These are phyloP conservation scores for Salix udensis DNA, from an alignment of 345 rosid species.

Conservation along the genomic window DNA sequence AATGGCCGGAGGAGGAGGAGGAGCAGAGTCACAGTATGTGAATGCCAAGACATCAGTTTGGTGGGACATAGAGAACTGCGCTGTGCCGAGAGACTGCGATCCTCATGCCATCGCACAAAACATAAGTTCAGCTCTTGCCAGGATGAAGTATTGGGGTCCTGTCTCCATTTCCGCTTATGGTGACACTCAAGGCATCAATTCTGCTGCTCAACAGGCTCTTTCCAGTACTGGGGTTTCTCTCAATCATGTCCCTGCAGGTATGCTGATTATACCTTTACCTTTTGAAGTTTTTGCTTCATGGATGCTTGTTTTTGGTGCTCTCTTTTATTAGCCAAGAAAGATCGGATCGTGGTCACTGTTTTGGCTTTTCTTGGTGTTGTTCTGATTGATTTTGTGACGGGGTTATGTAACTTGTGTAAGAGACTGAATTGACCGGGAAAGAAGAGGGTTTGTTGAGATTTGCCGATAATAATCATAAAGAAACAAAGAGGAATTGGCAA, in stretches of 20 bases:
- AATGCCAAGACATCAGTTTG: constrained; percentile 76
- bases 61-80: constrained; percentile 97
- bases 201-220: constrained; percentile 66
- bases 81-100: constrained; percentile 62
- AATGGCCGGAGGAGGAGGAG: not conserved
- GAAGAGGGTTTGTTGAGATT: not conserved
- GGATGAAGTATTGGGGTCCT: constrained; percentile 68
- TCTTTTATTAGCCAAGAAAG: not conserved
- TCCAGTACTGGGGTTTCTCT: constrained; percentile 86
- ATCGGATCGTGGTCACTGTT: not conserved
- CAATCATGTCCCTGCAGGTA: constrained; percentile 90
- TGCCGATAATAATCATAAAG: not conserved
- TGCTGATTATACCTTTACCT: too few species aligned
- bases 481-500: not conserved
- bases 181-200: constrained; percentile 60
- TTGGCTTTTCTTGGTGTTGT: not conserved
- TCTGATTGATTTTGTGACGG: not conserved
- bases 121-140: constrained; percentile 69
- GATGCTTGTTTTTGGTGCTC: not conserved
- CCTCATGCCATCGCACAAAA: constrained; percentile 80
- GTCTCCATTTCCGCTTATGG: constrained; percentile 88
- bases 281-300: not conserved
- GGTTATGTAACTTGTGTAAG: not conserved
- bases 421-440: not conserved
- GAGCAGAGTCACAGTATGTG: constrained; percentile 62